Percentiles rank a stretch among this genome's conserved stretches.
These are phyloP conservation scores for Dipteronia dyeriana DNA, from an alignment of 345 rosid genomes.

Conservation along the genomic window DNA sequence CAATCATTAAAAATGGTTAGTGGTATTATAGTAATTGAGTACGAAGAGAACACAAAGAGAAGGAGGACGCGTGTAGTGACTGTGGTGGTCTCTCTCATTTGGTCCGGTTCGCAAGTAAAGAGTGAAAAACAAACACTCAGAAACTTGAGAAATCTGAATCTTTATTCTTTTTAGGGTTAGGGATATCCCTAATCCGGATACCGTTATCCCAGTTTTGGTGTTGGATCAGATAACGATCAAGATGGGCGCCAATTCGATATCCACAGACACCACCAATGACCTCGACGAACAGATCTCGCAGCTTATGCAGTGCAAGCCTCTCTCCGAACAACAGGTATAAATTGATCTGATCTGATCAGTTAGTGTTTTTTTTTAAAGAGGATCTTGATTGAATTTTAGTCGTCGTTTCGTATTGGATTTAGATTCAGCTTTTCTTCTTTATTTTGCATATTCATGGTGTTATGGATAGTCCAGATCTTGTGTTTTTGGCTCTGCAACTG, in stretches of 20 bases:
- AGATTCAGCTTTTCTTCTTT: no score
- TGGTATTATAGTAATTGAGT: neutral
- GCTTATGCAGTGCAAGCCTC: slow-evolving; percentile 94
- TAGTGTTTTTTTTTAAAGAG: neutral
- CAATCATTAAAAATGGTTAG: no score
- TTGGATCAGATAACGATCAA: slow-evolving; percentile 21
- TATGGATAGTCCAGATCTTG: neutral
- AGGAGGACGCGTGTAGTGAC: neutral
- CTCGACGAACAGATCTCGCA: slow-evolving; percentile 86
- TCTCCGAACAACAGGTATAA: slow-evolving; percentile 79
- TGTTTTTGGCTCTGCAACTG: neutral
- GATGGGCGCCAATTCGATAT: slow-evolving; percentile 73
- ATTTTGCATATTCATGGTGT: no score
- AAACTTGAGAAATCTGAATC: slow-evolving; percentile 23
- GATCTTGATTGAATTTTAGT: no score
- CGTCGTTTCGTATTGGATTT: no score
- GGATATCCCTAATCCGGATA: slow-evolving; percentile 57
- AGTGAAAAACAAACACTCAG: neutral
- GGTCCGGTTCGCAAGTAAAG: slow-evolving; percentile 30
- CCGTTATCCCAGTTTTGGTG: slow-evolving; percentile 17
- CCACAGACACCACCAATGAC: slow-evolving; percentile 60
- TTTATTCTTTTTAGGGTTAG: slow-evolving; percentile 46
- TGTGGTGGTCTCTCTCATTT: neutral
- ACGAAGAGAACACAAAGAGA: neutral
- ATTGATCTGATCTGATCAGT: neutral